Evolutionary conservation across 2,329 filamentous ascomycete genomes (phyloP).

Genomic region (Ceratocystis huliohia): DNA sequence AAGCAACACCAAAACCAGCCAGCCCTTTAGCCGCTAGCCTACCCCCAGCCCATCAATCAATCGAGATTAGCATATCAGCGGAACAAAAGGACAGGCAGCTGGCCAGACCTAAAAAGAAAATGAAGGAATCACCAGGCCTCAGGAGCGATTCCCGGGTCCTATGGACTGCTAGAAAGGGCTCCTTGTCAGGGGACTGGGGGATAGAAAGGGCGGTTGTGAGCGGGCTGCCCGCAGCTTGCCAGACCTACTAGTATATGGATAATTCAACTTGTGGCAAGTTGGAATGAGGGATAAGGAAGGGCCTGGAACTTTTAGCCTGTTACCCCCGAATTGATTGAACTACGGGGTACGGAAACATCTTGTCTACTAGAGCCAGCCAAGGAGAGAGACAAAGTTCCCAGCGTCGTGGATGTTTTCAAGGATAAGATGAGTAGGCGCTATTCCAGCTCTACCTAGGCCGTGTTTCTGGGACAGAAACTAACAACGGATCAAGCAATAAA

Average conservation of each 20-base stretch:
- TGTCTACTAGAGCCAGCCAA: neutral
- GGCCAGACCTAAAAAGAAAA: neutral
- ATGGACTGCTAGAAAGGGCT: neutral
- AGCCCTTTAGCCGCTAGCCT: neutral
- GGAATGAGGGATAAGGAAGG: slow-evolving; percentile 5
- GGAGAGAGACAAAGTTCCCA: slow-evolving; percentile 6
- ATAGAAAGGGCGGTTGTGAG: neutral
- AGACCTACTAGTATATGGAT: neutral
- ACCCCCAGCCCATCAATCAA: neutral
- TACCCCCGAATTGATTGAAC: neutral
- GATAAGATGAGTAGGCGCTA: neutral
- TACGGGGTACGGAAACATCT: neutral
- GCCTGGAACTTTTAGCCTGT: neutral
- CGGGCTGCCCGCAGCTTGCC: neutral
- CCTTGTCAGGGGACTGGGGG: neutral
- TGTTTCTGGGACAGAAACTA: slow-evolving; percentile 2
- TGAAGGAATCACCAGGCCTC: neutral
- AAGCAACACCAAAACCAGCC: neutral
- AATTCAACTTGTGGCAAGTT: neutral
- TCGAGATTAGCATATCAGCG: neutral
- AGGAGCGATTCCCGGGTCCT: neutral
- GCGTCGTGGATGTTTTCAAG: slow-evolving; percentile 2
- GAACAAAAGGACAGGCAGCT: neutral
- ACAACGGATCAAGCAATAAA: slow-evolving; percentile 4
- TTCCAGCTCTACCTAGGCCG: slow-evolving; percentile 1